phyloP scores from a whole-genome alignment of 176 grass and related monocot genomes.

The Ensete ventricosum region DNA sequence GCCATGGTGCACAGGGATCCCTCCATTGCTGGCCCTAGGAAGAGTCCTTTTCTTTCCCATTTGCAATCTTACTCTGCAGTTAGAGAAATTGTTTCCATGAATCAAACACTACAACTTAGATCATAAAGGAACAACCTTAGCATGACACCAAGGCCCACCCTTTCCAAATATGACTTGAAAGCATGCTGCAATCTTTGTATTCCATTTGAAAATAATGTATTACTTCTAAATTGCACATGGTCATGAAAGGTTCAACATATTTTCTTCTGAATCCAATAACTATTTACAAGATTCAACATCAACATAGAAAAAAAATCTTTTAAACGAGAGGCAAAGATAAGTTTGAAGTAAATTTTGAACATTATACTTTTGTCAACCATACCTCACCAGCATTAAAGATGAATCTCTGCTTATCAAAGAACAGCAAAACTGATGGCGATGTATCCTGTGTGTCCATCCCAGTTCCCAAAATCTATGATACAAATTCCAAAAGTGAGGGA shows the following conservation, averaged over 20 bases:
- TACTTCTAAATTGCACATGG: not conserved
- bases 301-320: not conserved
- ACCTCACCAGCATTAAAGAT: constrained; percentile 98
- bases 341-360: not conserved
- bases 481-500: constrained; percentile 7
- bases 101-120: no score
- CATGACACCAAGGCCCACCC: no score
- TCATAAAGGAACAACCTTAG: no score
- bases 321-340: not conserved
- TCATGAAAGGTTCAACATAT: not conserved
- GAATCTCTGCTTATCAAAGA: constrained; percentile 91
- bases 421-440: constrained; percentile 77
- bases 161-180: no score
- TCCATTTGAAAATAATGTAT: not conserved
- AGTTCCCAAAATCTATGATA: constrained; percentile 72
- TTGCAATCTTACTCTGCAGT: no score
- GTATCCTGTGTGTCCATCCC: constrained; percentile 99
- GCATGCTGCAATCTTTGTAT: not conserved
- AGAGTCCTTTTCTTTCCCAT: no score
- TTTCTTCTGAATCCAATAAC: not conserved
- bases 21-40: no score
- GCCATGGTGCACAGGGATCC: no score
- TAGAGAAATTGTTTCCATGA: no score
- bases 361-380: constrained; percentile 9
- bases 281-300: not conserved